phyloP scores from a whole-genome alignment of 1,139 yeast genomes.

The Suhomyces chickasaworum region DNA sequence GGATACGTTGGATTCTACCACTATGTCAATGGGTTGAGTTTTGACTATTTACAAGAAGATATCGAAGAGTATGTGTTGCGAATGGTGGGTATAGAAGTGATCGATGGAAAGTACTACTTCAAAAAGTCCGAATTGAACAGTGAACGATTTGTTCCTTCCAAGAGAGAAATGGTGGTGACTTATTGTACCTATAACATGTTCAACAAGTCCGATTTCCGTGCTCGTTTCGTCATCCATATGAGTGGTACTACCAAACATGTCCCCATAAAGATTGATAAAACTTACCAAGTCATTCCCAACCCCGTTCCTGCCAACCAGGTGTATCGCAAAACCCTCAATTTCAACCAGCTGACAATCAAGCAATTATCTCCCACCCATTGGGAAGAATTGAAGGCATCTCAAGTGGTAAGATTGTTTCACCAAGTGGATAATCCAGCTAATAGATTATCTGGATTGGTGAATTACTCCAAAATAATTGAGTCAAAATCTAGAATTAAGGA shows the following conservation, averaged over 20 bases:
- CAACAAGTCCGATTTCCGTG: conserved; percentile 49
- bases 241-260: conserved; percentile 23
- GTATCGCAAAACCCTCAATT: conserved; percentile 22
- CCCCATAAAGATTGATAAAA: conserved; percentile 31
- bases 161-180: conserved; percentile 44
- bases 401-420: conserved; percentile 33
- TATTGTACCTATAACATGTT: conserved; percentile 55
- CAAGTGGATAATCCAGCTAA: conserved; percentile 38
- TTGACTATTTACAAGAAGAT: conserved; percentile 24
- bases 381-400: conserved; percentile 43
- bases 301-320: conserved; percentile 2
- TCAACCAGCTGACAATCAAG: conserved; percentile 23
- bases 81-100: conserved; percentile 31
- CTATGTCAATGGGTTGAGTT: conserved; percentile 38
- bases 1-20: conserved; percentile 48
- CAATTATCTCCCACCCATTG: conserved; percentile 28
- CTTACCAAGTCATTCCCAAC: conserved; percentile 33
- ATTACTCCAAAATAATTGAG: conserved; percentile 26
- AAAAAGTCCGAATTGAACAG: conserved; percentile 10
- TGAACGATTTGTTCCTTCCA: conserved; percentile 14
- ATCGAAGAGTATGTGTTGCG: conserved; percentile 35
- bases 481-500: conserved; percentile 20
- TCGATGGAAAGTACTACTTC: conserved; percentile 22
- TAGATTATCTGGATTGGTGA: conserved; percentile 40
- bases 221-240: conserved; percentile 32